Evolutionary conservation across 495 filamentous ascomycete species (phyloP).

Genomic region (Aeminium ludgeri): DNA sequence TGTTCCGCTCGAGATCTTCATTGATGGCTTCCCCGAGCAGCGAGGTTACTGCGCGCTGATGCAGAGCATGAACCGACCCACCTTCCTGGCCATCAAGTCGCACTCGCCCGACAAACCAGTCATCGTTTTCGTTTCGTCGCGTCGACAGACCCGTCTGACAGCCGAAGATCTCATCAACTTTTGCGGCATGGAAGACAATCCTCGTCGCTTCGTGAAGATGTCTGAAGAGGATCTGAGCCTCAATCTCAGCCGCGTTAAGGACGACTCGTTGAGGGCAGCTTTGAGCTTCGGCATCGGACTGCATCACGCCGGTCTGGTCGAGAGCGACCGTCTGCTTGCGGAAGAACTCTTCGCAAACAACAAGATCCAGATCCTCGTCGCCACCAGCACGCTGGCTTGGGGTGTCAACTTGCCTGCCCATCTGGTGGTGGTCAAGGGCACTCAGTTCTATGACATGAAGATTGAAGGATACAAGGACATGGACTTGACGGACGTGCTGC

Average conservation of each 20-base stretch:
- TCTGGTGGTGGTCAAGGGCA: conserved; percentile 94
- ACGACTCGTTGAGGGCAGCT: conserved; percentile 77
- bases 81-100: conserved; percentile 87
- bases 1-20: conserved; percentile 87
- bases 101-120: conserved; percentile 94
- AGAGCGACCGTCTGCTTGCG: conserved; percentile 75
- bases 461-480: conserved; percentile 96
- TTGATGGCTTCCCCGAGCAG: conserved; percentile 91
- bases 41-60: conserved; percentile 94
- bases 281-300: conserved; percentile 92
- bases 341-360: conserved; percentile 95
- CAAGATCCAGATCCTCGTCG: conserved; percentile 92
- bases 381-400: conserved; percentile 96
- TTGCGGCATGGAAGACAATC: conserved; percentile 97
- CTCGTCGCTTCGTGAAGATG: conserved; percentile 80
- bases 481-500: conserved; percentile 95
- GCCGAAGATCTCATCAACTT: conserved; percentile 92
- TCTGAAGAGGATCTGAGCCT: conserved; percentile 83
- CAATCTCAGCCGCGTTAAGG: conserved; percentile 71
- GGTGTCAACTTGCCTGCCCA: conserved; percentile 96
- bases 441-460: conserved; percentile 96
- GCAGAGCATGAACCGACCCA: conserved; percentile 97
- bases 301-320: conserved; percentile 91
- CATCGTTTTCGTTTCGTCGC: conserved; percentile 95
- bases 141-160: conserved; percentile 84